These are phyloP conservation scores for Candida hispaniensis DNA, from an alignment of 805 yeast genomes.

Conservation along the genomic window DNA sequence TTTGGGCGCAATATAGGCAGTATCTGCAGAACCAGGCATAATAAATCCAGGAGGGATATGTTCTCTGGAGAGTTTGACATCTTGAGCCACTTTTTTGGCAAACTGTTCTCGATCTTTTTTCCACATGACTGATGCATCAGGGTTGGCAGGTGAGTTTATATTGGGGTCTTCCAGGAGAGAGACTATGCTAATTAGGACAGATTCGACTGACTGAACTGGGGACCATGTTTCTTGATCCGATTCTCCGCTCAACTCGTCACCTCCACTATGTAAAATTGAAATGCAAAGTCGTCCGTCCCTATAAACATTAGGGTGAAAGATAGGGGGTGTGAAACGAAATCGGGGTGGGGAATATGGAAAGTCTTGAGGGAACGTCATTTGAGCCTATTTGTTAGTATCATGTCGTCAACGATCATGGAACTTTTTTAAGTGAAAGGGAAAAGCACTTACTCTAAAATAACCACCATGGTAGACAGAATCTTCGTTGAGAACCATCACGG, in stretches of 20 bases:
- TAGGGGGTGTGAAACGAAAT: constrained; percentile 84
- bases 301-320: constrained; percentile 92
- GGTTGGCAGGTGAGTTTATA: constrained; percentile 87
- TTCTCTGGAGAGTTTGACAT: constrained; percentile 57
- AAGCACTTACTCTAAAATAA: constrained; percentile 50
- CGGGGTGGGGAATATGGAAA: constrained; percentile 91
- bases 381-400: constrained; percentile 41
- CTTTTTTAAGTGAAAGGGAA: too few species aligned
- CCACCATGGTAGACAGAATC: constrained; percentile 93
- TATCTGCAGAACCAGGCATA: constrained; percentile 58
- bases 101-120: constrained; percentile 71
- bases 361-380: constrained; percentile 84
- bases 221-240: constrained; percentile 88
- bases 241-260: constrained; percentile 82
- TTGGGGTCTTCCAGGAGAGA: constrained; percentile 91
- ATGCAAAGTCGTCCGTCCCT: constrained; percentile 89
- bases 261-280: constrained; percentile 83
- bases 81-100: constrained; percentile 61
- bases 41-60: constrained; percentile 81
- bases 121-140: constrained; percentile 89
- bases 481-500: constrained; percentile 81
- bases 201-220: constrained; percentile 70
- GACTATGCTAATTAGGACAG: constrained; percentile 79
- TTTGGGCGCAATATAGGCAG: constrained; percentile 40
- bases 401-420: too few species aligned